These are phyloP conservation scores for Penicillium goetzii DNA, from an alignment of 495 filamentous ascomycete genomes.

Conservation along the genomic window DNA sequence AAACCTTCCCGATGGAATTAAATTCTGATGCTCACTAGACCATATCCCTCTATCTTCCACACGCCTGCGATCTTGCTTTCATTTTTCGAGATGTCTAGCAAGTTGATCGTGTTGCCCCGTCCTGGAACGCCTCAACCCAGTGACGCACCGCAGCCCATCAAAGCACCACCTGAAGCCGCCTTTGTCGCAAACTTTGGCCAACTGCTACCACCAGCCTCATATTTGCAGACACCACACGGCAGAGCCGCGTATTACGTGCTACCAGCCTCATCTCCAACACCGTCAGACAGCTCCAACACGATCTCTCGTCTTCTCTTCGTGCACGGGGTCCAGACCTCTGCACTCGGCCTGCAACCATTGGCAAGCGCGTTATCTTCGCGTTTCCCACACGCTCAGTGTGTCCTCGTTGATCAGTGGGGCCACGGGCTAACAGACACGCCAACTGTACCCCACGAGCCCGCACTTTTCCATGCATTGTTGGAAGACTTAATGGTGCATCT, in stretches of 20 bases:
- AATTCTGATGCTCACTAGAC: neutral
- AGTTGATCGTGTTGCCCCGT: slow-evolving; percentile 37
- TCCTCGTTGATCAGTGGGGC: slow-evolving; percentile 44
- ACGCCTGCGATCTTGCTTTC: neutral
- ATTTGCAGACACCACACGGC: slow-evolving; percentile 36
- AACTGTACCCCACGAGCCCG: slow-evolving; percentile 27
- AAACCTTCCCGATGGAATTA: neutral
- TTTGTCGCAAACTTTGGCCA: slow-evolving; percentile 42
- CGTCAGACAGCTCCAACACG: neutral
- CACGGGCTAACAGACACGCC: slow-evolving; percentile 45
- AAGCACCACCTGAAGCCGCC: slow-evolving; percentile 39
- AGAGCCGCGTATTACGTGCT: slow-evolving; percentile 43
- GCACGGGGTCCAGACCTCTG: slow-evolving; percentile 43
- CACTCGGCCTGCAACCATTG: slow-evolving; percentile 41
- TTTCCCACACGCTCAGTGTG: slow-evolving; percentile 38
- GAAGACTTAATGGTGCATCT: slow-evolving; percentile 30
- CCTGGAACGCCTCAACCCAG: slow-evolving; percentile 23
- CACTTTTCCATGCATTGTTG: slow-evolving; percentile 36
- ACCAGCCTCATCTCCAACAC: slow-evolving; percentile 16
- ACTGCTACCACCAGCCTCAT: slow-evolving; percentile 41
- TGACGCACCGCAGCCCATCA: slow-evolving; percentile 26
- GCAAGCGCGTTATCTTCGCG: slow-evolving; percentile 32
- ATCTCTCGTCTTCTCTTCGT: slow-evolving; percentile 35
- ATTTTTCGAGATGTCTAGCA: slow-evolving; percentile 24
- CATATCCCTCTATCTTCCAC: neutral